Evolutionary conservation across 73 alveolate species (phyloP).

Genomic region (Stentor coeruleus): DNA sequence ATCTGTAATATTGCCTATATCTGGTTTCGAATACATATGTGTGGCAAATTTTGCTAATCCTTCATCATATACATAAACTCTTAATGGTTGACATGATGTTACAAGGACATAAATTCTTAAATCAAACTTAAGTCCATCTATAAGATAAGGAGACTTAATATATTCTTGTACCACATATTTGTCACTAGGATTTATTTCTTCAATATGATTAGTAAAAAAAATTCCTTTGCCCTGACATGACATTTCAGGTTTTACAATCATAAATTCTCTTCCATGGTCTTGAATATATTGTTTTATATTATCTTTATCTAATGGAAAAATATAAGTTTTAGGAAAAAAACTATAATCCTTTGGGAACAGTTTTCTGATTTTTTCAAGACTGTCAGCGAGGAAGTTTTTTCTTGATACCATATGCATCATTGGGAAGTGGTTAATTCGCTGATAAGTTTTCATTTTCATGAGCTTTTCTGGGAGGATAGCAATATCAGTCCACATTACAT

Average conservation of each 20-base stretch:
- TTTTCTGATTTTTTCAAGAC: conserved; percentile 29
- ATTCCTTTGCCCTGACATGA: conserved; percentile 51
- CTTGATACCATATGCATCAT: conserved; percentile 37
- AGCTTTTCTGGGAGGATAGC: neutral
- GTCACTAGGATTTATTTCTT: conserved; percentile 26
- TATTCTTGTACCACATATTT: conserved; percentile 75
- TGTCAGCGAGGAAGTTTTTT: conserved; percentile 26
- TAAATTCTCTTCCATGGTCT: conserved; percentile 8
- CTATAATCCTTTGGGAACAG: conserved; percentile 33
- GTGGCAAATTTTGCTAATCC: conserved; percentile 96
- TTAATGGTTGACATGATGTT: conserved; percentile 80
- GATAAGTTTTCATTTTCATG: conserved; percentile 26
- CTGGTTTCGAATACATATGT: conserved; percentile 79
- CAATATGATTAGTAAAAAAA: conserved; percentile 32
- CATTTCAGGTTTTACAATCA: conserved; percentile 42
- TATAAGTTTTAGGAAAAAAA: conserved; percentile 47
- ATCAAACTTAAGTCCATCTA: conserved; percentile 92
- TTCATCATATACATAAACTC: conserved; percentile 88
- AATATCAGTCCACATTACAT: conserved; percentile 21
- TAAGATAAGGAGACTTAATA: conserved; percentile 82
- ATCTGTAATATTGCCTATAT: conserved; percentile 52
- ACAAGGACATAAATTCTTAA: conserved; percentile 89
- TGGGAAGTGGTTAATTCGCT: conserved; percentile 39
- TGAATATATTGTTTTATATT: neutral
- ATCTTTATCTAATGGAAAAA: conserved; percentile 35